phyloP scores from a whole-genome alignment of 768 basidiomycete species.

The Macrolepiota fuliginosa region DNA sequence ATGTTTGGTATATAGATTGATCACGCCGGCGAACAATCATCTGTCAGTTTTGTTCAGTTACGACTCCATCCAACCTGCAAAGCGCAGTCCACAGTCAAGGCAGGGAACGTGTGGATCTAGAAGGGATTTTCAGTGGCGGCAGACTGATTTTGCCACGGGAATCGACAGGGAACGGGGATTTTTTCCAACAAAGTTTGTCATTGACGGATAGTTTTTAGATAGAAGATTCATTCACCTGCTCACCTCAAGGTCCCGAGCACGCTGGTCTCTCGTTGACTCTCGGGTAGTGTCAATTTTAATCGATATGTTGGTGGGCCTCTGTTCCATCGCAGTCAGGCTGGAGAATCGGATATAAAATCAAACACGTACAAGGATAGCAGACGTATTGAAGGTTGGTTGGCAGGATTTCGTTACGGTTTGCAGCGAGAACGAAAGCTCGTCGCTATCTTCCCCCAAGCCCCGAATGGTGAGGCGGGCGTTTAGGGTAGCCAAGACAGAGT shows the following conservation, averaged over 20 bases:
- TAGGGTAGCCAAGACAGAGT: constrained; percentile 52
- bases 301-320: constrained; percentile 52
- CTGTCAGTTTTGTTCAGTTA: not conserved
- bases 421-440: constrained; percentile 46
- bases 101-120: constrained; percentile 15
- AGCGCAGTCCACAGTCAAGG: not conserved
- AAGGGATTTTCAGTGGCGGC: constrained; percentile 20
- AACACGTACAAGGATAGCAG: constrained; percentile 20
- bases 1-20: not conserved
- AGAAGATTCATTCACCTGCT: constrained; percentile 9
- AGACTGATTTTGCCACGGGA: constrained; percentile 16
- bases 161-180: not conserved
- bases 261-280: constrained; percentile 42
- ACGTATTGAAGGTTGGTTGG: constrained; percentile 29
- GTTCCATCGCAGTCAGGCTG: constrained; percentile 1
- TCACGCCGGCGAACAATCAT: not conserved
- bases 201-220: not conserved
- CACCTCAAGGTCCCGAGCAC: constrained; percentile 25
- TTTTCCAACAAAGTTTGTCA: not conserved
- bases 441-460: constrained; percentile 41
- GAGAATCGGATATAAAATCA: constrained; percentile 11
- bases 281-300: constrained; percentile 66
- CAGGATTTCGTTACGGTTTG: constrained; percentile 39
- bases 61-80: not conserved
- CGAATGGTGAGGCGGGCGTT: constrained; percentile 47